Evolutionary conservation across 495 filamentous ascomycete species (phyloP).

Genomic region (Trichoderma orchidacearum): DNA sequence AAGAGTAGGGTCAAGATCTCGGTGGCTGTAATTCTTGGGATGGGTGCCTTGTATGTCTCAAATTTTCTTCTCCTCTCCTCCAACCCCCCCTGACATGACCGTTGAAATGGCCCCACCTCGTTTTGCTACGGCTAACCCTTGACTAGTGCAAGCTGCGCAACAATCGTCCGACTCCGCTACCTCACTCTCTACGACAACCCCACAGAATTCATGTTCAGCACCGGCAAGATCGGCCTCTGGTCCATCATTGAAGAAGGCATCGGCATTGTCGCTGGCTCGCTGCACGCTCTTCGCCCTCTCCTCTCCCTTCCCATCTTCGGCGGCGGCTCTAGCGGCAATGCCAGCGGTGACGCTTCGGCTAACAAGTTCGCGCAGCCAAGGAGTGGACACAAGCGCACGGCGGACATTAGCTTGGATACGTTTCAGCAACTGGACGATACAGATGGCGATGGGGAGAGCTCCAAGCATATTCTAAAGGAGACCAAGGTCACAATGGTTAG

Average conservation of each 20-base stretch:
- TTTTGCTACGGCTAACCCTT: background rate
- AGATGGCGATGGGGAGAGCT: conserved; percentile 3
- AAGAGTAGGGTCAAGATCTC: conserved; percentile 5
- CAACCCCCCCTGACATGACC: background rate
- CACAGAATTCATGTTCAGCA: conserved; percentile 9
- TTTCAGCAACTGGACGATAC: background rate
- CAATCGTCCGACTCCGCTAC: conserved; percentile 9
- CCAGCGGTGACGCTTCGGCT: background rate
- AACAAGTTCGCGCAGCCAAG: background rate
- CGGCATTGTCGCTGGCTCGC: conserved; percentile 8
- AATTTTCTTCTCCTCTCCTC: background rate
- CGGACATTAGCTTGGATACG: conserved; percentile 4
- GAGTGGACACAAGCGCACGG: background rate
- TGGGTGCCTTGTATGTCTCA: conserved; percentile 8
- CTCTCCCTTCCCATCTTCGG: conserved; percentile 4
- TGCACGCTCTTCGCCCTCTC: conserved; percentile 8
- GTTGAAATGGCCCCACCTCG: background rate
- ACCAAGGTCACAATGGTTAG: conserved; percentile 6
- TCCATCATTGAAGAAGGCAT: conserved; percentile 9
- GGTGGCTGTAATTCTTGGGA: conserved; percentile 5
- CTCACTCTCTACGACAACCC: conserved; percentile 9
- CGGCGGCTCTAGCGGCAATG: background rate
- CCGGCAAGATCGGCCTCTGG: conserved; percentile 9
- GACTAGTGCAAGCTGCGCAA: conserved; percentile 8
- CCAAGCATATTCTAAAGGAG: conserved; percentile 8